Base-by-base conservation (phyloP, 495 filamentous ascomycete species). In the Darksidea phi region DNA sequence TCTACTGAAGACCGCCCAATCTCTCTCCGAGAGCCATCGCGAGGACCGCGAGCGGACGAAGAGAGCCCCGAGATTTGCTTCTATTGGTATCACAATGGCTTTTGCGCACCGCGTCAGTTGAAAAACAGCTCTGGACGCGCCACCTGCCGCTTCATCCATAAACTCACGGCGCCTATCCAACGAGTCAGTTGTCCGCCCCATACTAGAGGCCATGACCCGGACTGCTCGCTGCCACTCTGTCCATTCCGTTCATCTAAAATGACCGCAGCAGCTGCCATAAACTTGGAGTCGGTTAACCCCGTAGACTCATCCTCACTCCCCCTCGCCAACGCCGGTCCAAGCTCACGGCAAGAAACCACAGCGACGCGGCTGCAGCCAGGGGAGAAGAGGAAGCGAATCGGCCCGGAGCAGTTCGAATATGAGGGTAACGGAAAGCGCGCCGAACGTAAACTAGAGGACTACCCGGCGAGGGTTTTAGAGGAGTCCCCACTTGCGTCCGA, bases 81-180 rank as follows among this genome's bases (percentile, higher is more conserved):
- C 38, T 20, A 45, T 37, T 60, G 57, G 57, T 60, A 60, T 37
- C 57, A 60, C 46, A 24, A 48, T 20, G 48, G 57, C 4, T 34
- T 7, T 20, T 60, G 48, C 57, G 17, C 1, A 2, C 48, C 36
- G 12, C 26, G 11, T 43, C 41, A 20, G 13, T 3, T 15, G 6
- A 20, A 20, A n/a, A n/a, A n/a, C n/a, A n/a, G n/a, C n/a, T n/a
- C n/a, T 38, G 36, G 36, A 18, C 20, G 15, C 20, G 18, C 7
- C n/a, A 1, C 1, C 15, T 53, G 57, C 37, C 10, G 3, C 13
- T 60, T 25, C 23, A 1, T 48, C 1, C 57, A 60, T n/a, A 46
- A 10, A n/a, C 38, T 53, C 7, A 32, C 32, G 5, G n/a, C 8
- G 11, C 12, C 37, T 1, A 21, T 32, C 15, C 43, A 18, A 12